Evolutionary conservation across 768 basidiomycete genomes (phyloP).

Genomic region (Boletus edulis): DNA sequence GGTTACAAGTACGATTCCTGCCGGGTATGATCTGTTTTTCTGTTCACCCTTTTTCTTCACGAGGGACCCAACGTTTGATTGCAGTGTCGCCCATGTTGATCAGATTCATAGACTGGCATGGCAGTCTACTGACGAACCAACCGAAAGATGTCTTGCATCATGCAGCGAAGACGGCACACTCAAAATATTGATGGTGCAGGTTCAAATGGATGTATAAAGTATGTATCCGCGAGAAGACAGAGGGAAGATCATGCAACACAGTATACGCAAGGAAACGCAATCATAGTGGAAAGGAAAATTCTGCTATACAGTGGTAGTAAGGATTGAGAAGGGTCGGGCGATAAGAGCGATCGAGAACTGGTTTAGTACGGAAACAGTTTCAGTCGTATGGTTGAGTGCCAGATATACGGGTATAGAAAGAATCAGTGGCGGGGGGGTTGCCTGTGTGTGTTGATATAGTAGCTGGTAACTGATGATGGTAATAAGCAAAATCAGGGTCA

Average conservation of each 20-base stretch:
- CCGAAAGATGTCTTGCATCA: conserved; percentile 64
- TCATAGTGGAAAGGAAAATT: conserved; percentile 22
- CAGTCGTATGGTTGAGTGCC: conserved; percentile 38
- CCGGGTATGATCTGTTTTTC: conserved; percentile 42
- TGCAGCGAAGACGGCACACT: conserved; percentile 94
- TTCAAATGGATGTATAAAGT: conserved; percentile 53
- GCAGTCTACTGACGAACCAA: conserved; percentile 46
- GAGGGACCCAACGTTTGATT: not conserved
- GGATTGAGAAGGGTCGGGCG: conserved; percentile 35
- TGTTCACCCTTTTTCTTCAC: not conserved
- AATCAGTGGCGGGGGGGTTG: conserved; percentile 30
- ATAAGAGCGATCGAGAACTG: conserved; percentile 35
- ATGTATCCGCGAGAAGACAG: conserved; percentile 25
- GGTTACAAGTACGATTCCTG: conserved; percentile 42
- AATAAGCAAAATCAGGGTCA: conserved; percentile 34
- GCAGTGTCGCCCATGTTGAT: conserved; percentile 69
- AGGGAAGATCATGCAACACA: conserved; percentile 25
- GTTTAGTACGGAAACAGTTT: conserved; percentile 65
- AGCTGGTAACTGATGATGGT: conserved; percentile 44
- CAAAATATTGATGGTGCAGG: conserved; percentile 67
- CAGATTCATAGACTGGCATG: conserved; percentile 83
- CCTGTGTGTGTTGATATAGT: conserved; percentile 46
- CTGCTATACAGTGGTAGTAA: conserved; percentile 72
- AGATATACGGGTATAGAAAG: conserved; percentile 74
- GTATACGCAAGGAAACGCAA: conserved; percentile 22